Percentiles rank a stretch among this genome's conserved stretches.
Conservation (phyloP, 106 monocot species). For the Posidonia australis region DNA sequence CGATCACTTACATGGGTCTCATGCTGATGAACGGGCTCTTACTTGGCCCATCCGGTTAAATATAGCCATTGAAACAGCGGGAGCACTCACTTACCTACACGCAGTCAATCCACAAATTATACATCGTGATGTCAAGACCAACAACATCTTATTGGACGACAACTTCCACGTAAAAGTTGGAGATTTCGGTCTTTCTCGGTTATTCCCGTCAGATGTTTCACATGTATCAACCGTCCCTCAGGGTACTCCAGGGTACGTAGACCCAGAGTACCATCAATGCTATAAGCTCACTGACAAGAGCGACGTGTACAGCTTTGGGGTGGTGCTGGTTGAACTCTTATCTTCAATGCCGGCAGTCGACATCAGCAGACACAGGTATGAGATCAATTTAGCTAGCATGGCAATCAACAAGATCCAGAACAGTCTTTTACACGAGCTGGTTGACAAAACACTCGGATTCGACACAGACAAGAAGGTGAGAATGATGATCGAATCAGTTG, state of each 20-base stretch:
- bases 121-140: constrained; percentile 22
- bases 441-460: constrained; percentile 7
- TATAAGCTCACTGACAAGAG: constrained; percentile 21
- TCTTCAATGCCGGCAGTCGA: constrained; percentile 16
- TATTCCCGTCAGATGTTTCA: constrained; percentile 6
- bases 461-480: constrained; percentile 2
- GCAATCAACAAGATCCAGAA: constrained; percentile 8
- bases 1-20: constrained; percentile 12
- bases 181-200: constrained; percentile 16
- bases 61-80: constrained; percentile 14
- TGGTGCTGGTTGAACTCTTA: constrained; percentile 17
- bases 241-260: constrained; percentile 19
- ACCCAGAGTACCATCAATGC: constrained; percentile 23
- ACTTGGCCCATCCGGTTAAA: constrained; percentile 8
- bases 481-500: background rate
- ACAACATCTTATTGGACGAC: constrained; percentile 20
- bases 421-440: constrained; percentile 3
- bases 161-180: constrained; percentile 14
- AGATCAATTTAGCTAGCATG: constrained; percentile 17
- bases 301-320: constrained; percentile 18
- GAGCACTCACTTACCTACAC: constrained; percentile 14
- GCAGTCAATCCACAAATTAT: constrained; percentile 13
- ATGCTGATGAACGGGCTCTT: background rate
- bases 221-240: constrained; percentile 19
- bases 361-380: background rate